Percentiles rank a stretch among this genome's conserved stretches.
These are phyloP conservation scores for Albifimbria verrucaria DNA, from an alignment of 2,329 filamentous ascomycete species.

Conservation along the genomic window DNA sequence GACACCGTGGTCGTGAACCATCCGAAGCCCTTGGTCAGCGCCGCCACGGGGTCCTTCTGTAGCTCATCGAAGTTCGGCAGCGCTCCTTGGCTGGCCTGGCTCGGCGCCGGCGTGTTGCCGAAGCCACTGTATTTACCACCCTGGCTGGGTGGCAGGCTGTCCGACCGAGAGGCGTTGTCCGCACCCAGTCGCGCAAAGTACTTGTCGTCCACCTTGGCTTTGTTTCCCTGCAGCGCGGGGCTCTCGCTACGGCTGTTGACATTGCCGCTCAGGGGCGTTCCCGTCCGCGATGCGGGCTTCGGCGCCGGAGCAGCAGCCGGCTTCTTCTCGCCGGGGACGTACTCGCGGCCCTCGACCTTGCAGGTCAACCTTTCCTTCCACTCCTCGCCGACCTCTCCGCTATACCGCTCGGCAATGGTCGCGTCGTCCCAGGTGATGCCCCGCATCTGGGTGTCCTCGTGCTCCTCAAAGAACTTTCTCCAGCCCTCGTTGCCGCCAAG, in stretches of 20 bases:
- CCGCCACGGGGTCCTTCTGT: conserved; percentile 84
- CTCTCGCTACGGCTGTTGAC: conserved; percentile 38
- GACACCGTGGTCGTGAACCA: conserved; percentile 88
- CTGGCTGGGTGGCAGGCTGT: conserved; percentile 76
- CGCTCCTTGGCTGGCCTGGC: conserved; percentile 38
- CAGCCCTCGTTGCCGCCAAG: conserved; percentile 86
- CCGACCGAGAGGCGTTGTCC: conserved; percentile 75
- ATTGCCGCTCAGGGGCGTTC: conserved; percentile 38
- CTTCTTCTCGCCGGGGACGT: conserved; percentile 69
- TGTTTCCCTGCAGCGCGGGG: conserved; percentile 31
- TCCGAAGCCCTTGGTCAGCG: conserved; percentile 87
- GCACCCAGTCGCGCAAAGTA: conserved; percentile 86
- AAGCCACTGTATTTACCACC: conserved; percentile 93
- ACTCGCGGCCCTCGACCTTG: conserved; percentile 85
- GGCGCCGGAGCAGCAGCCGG: conserved; percentile 24
- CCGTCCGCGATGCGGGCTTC: conserved; percentile 33
- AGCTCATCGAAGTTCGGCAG: conserved; percentile 80
- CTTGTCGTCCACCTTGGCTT: conserved; percentile 71
- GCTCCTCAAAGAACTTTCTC: conserved; percentile 80
- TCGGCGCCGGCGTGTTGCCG: conserved; percentile 67
- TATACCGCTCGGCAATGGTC: conserved; percentile 86
- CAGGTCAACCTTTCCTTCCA: conserved; percentile 88
- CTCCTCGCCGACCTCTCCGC: conserved; percentile 86
- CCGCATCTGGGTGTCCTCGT: conserved; percentile 62
- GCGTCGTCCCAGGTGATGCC: conserved; percentile 78